These are phyloP conservation scores for Artemisia argyi DNA, from an alignment of 129 eudicot genomes.

Conservation along the genomic window DNA sequence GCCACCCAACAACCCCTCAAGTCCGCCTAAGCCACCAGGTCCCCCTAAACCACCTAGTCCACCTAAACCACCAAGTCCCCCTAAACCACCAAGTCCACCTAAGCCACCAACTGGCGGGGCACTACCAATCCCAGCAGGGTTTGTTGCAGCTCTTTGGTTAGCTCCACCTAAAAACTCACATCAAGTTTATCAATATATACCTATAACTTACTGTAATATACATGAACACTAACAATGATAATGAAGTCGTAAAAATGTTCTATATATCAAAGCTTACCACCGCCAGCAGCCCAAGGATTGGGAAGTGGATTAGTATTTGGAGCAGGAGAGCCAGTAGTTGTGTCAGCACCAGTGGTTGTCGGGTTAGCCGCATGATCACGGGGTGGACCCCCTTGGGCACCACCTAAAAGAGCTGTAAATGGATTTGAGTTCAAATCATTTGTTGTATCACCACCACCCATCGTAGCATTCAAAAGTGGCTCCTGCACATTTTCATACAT, in stretches of 20 bases:
- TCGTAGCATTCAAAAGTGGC: slow-evolving; percentile 74
- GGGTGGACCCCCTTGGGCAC: slow-evolving; percentile 41
- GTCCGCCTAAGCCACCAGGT: slow-evolving; percentile 10
- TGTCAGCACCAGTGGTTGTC: slow-evolving; percentile 59
- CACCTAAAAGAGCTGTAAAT: slow-evolving; percentile 82
- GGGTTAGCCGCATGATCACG: slow-evolving; percentile 53
- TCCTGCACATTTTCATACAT: slow-evolving; percentile 96
- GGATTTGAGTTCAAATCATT: slow-evolving; percentile 71
- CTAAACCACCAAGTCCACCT: slow-evolving; percentile 71
- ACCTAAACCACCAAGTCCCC: slow-evolving; percentile 54
- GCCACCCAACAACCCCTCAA: slow-evolving; percentile 62
- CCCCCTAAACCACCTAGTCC: too few relatives aligned
- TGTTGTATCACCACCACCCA: slow-evolving; percentile 52
- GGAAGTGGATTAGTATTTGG: slow-evolving; percentile 90
- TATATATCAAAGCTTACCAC: slow-evolving; percentile 40
- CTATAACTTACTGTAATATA: slow-evolving; percentile 4
- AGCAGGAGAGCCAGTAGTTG: slow-evolving; percentile 52
- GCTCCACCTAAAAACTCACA: slow-evolving; percentile 45
- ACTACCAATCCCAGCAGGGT: slow-evolving; percentile 54
- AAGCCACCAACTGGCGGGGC: slow-evolving; percentile 55
- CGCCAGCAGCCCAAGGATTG: slow-evolving; percentile 76
- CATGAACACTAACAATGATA: neutral
- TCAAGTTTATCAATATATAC: slow-evolving; percentile 7
- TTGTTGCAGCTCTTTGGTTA: slow-evolving; percentile 48
- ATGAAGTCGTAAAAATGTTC: neutral